phyloP scores from a whole-genome alignment of 2,329 filamentous ascomycete genomes.

The Blastomyces emzantsi region DNA sequence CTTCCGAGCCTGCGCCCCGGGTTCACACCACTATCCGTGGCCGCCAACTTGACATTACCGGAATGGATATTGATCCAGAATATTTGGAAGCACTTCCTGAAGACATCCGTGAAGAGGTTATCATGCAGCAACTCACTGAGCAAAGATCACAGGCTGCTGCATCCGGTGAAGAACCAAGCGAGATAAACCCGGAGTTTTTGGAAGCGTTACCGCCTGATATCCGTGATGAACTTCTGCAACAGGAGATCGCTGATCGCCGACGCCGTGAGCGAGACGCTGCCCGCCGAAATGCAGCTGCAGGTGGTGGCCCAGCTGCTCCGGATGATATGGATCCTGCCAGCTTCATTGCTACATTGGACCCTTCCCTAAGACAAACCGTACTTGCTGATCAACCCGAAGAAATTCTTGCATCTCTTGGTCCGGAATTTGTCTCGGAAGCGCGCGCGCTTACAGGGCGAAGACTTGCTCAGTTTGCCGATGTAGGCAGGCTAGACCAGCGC shows the following conservation, averaged over 20 bases:
- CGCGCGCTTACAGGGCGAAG: conserved; percentile 56
- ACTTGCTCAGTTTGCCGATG: conserved; percentile 46
- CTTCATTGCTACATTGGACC: conserved; percentile 83
- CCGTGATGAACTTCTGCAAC: conserved; percentile 78
- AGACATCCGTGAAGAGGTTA: conserved; percentile 90
- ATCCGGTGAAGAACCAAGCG: conserved; percentile 54
- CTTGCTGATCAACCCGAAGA: conserved; percentile 88
- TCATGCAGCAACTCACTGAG: conserved; percentile 79
- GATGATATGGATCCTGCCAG: conserved; percentile 88
- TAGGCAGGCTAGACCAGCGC: conserved; percentile 28
- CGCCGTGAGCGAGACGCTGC: conserved; percentile 76
- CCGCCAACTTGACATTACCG: conserved; percentile 84
- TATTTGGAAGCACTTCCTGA: conserved; percentile 97
- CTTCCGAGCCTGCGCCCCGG: conserved; percentile 46
- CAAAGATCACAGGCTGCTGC: conserved; percentile 67
- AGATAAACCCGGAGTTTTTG: conserved; percentile 83
- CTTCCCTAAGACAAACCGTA: conserved; percentile 73
- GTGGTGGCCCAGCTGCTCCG: conserved; percentile 44
- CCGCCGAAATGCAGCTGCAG: conserved; percentile 55
- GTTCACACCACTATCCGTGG: conserved; percentile 78
- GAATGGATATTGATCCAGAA: conserved; percentile 85
- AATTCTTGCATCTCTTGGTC: conserved; percentile 71
- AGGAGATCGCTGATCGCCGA: conserved; percentile 81
- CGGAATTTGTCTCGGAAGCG: conserved; percentile 78
- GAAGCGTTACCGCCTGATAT: conserved; percentile 87